phyloP scores from a whole-genome alignment of 2,329 filamentous ascomycete species.

The Westerdykella aurantiaca region DNA sequence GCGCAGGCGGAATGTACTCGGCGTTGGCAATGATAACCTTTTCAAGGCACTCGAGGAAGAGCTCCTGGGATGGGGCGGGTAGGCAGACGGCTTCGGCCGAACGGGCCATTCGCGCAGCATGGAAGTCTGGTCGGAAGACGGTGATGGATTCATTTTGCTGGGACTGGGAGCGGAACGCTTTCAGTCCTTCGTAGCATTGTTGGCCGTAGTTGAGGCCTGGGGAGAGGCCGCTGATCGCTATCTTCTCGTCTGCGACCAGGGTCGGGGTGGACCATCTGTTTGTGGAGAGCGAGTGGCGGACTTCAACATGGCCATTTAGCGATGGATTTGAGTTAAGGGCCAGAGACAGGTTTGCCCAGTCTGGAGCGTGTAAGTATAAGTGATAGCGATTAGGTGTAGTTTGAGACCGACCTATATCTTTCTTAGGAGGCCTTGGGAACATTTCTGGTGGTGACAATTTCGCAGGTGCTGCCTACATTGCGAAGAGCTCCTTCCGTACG shows the following conservation, averaged over 20 bases:
- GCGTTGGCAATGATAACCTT: slow-evolving; percentile 23
- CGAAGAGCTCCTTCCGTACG: too few relatives aligned
- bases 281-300: slow-evolving; percentile 7
- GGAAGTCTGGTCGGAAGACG: slow-evolving; percentile 28
- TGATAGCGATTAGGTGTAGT: too few relatives aligned
- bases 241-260: slow-evolving; percentile 11
- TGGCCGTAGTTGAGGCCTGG: slow-evolving; percentile 19
- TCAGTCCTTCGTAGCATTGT: slow-evolving; percentile 19
- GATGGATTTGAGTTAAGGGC: slow-evolving; percentile 3
- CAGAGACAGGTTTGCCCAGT: too few relatives aligned
- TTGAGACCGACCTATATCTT: too few relatives aligned
- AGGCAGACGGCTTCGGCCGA: slow-evolving; percentile 28
- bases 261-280: slow-evolving; percentile 12
- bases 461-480: too few relatives aligned
- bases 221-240: slow-evolving; percentile 17
- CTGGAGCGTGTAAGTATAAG: too few relatives aligned
- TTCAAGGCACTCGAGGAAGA: slow-evolving; percentile 22
- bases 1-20: slow-evolving; percentile 22
- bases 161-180: slow-evolving; percentile 11
- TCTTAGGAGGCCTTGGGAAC: too few relatives aligned
- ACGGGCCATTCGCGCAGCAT: slow-evolving; percentile 25
- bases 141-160: slow-evolving; percentile 17
- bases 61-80: slow-evolving; percentile 23
- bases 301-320: slow-evolving; percentile 16
- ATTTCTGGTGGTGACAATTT: too few relatives aligned